Percentiles rank a stretch among this genome's conserved stretches.
phyloP scores from a whole-genome alignment of 164 flowering plant genomes.

The Chimonanthus praecox region DNA sequence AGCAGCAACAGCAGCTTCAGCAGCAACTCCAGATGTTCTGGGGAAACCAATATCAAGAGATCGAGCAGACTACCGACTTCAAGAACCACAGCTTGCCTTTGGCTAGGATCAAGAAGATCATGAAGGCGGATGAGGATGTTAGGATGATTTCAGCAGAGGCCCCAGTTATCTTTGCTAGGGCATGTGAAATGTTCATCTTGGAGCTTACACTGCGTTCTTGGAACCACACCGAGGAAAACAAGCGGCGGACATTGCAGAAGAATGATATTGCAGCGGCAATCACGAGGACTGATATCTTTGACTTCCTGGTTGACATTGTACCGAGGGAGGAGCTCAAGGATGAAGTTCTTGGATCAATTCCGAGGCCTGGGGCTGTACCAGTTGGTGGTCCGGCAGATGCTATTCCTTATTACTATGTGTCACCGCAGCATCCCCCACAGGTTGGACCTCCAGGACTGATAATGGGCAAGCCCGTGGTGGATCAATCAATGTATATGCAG shows the following conservation, averaged over 20 bases:
- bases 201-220: conserved; percentile 74
- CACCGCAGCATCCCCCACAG: conserved; percentile 37
- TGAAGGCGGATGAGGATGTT: conserved; percentile 88
- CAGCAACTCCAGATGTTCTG: conserved; percentile 69
- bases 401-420: conserved; percentile 55
- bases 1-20: conserved; percentile 60
- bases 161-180: conserved; percentile 69
- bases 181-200: conserved; percentile 86
- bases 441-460: conserved; percentile 48
- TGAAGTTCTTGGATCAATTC: conserved; percentile 49
- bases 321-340: conserved; percentile 77
- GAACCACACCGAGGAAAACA: conserved; percentile 80
- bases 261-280: conserved; percentile 85
- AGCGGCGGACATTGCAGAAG: conserved; percentile 73
- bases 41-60: conserved; percentile 61
- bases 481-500: conserved; percentile 49
- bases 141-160: conserved; percentile 87
- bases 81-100: conserved; percentile 77
- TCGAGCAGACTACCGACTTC: conserved; percentile 61
- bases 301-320: conserved; percentile 76
- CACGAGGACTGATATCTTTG: conserved; percentile 71
- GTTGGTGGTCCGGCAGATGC: conserved; percentile 53
- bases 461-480: conserved; percentile 48
- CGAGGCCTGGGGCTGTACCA: conserved; percentile 38
- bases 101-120: conserved; percentile 80